Evolutionary conservation across 371 early-diverging fungal genomes (phyloP), one percentile per base, ranked within the genome.

Genomic region (Fennellomyces sp.): DNA sequence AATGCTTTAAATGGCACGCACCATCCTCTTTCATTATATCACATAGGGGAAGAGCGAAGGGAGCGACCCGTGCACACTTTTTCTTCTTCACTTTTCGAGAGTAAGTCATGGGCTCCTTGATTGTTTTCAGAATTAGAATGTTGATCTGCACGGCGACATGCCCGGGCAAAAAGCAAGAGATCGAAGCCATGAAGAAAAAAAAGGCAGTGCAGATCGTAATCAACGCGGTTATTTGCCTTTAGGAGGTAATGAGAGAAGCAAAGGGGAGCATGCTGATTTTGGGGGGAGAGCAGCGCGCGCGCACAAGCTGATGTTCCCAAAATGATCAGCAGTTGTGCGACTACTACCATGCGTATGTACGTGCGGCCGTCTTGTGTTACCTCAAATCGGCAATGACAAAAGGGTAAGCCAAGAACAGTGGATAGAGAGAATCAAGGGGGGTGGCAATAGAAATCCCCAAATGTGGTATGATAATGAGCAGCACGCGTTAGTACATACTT

Each of bases 291-390:
- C 11, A 36, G 21, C 12, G 55, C 28, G 33, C 52, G 52, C 33
- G 52, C 52, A 52, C 52, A 52, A 52, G 50, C 30, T n/a, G 33
- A 52, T 21, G 52, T 52, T 52, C 52, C 30, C 30, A 52, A 52
- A 52, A 52, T 17, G 52, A 52, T 52, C 33, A 52, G 52, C 52
- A 26, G 19, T 49, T 49, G 49, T 58, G 33, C 50, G 26, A 58
- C 49, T 49, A 49, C 41, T 26, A 58, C 58, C 58, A 58, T 58
- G 58, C 58, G 58, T 58, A 58, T 35, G 49, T 58, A 58, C 49
- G 58, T 58, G 49, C 58, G 58, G 48, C 23, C 58, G 36, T 30
- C 21, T 26, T 47, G 58, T 58, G 50, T 50, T 28, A 58, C 58
- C 27, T 28, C 8, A 27, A 26, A 55, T 39, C 26, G 39, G 49